These are phyloP conservation scores for Spizellomyces punctatus DNA, from an alignment of 192 early-diverging fungal species.

Conservation along the genomic window DNA sequence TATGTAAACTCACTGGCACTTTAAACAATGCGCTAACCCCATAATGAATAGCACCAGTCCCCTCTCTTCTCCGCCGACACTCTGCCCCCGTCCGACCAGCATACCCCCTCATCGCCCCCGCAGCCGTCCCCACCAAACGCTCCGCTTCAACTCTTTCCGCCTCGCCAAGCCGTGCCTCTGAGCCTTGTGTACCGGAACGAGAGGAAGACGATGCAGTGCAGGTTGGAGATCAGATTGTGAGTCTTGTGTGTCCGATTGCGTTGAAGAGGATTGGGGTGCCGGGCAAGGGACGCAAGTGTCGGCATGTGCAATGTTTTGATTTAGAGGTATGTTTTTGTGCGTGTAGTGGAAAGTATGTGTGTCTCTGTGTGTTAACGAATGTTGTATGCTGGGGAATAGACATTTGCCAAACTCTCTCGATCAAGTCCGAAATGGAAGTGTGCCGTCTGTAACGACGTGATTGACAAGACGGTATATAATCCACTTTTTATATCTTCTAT, in stretches of 20 bases:
- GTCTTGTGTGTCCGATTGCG: conserved; percentile 22
- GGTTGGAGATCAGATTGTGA: conserved; percentile 35
- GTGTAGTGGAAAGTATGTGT: too few species aligned
- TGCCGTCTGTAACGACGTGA: conserved; percentile 19
- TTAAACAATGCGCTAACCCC: neutral
- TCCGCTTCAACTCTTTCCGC: conserved; percentile 13
- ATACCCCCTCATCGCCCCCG: conserved; percentile 8
- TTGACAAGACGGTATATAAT: conserved; percentile 18
- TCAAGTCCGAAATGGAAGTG: conserved; percentile 30
- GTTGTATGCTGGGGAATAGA: too few species aligned
- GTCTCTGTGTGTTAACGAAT: too few species aligned
- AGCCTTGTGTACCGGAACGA: neutral
- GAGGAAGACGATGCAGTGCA: conserved; percentile 11
- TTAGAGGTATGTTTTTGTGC: conserved; percentile 26
- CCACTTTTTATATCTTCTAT: neutral
- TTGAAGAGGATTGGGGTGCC: conserved; percentile 18
- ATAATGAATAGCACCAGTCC: neutral
- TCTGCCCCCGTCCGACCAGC: conserved; percentile 21
- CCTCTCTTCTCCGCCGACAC: conserved; percentile 24
- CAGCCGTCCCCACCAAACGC: conserved; percentile 12
- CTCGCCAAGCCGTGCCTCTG: conserved; percentile 13
- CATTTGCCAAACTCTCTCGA: conserved; percentile 26
- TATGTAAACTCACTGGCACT: too few species aligned
- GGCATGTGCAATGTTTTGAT: conserved; percentile 35
- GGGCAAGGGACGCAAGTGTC: conserved; percentile 27